Conservation (phyloP, 345 rosid genomes). For the Heritiera littoralis region DNA sequence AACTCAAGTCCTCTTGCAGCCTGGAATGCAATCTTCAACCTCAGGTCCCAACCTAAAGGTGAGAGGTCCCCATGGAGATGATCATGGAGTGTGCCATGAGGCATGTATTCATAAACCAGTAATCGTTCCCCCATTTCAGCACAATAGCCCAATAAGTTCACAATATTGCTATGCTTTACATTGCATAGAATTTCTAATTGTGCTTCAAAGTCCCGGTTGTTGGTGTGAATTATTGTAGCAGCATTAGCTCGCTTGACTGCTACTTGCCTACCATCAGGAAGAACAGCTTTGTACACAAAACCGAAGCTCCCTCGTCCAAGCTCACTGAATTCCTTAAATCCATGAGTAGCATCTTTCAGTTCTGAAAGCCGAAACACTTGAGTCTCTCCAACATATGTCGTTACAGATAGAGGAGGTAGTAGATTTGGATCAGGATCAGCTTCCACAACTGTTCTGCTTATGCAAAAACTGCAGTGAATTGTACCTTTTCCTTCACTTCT, state of each 20-base stretch:
- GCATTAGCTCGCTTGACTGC: conserved; percentile 94
- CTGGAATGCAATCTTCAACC: conserved; percentile 71
- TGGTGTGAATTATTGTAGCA: conserved; percentile 84
- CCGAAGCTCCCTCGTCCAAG: conserved; percentile 91
- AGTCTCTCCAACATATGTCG: conserved; percentile 60
- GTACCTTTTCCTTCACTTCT: conserved; percentile 48
- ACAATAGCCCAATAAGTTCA: conserved; percentile 83
- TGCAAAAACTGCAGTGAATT: conserved; percentile 50
- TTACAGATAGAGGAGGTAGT: conserved; percentile 35
- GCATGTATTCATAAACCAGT: conserved; percentile 86
- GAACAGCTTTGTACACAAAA: conserved; percentile 80
- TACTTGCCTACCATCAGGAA: conserved; percentile 78
- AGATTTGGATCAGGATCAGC: conserved; percentile 45
- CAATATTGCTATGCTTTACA: conserved; percentile 71
- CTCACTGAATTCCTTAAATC: conserved; percentile 89
- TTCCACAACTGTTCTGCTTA: conserved; percentile 52
- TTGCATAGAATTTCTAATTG: conserved; percentile 73
- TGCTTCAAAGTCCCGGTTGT: conserved; percentile 76
- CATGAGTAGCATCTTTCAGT: conserved; percentile 87
- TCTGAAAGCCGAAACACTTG: conserved; percentile 81
- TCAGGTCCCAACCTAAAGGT: conserved; percentile 69
- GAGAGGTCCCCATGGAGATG: conserved; percentile 85
- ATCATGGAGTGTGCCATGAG: conserved; percentile 82
- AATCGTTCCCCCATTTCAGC: conserved; percentile 90
- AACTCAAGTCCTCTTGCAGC: conserved; percentile 86